These are phyloP conservation scores for Verticillium klebahnii DNA, from an alignment of 2,329 filamentous ascomycete genomes.

Conservation along the genomic window DNA sequence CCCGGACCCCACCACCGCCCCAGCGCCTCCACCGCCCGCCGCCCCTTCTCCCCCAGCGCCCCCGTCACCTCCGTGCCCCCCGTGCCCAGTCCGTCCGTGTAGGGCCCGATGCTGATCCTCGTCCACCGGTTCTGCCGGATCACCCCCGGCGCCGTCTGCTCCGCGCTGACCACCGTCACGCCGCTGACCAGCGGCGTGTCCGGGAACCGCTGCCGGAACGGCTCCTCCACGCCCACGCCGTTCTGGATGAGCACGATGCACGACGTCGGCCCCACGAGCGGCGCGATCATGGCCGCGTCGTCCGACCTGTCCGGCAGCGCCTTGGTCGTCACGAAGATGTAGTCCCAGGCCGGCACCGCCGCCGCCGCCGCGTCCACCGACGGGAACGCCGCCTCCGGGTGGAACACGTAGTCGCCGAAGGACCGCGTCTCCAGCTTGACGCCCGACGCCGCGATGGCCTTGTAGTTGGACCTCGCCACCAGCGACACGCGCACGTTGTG, in stretches of 20 bases:
- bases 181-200: slow-evolving; percentile 57
- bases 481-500: slow-evolving; percentile 59
- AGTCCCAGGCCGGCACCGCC: slow-evolving; percentile 39
- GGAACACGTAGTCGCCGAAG: slow-evolving; percentile 64
- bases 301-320: slow-evolving; percentile 60
- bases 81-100: slow-evolving; percentile 44
- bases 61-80: slow-evolving; percentile 16
- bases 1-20: slow-evolving; percentile 46
- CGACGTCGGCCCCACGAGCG: slow-evolving; percentile 49
- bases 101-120: slow-evolving; percentile 64
- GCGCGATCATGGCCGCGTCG: slow-evolving; percentile 57
- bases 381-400: slow-evolving; percentile 56
- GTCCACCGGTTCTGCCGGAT: slow-evolving; percentile 73
- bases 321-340: slow-evolving; percentile 66
- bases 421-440: slow-evolving; percentile 61
- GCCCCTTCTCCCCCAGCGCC: slow-evolving; percentile 25
- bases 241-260: slow-evolving; percentile 67
- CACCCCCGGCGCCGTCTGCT: slow-evolving; percentile 57
- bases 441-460: slow-evolving; percentile 54
- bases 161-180: slow-evolving; percentile 65
- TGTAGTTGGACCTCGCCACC: slow-evolving; percentile 71
- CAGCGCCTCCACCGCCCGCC: slow-evolving; percentile 42
- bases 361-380: slow-evolving; percentile 51
- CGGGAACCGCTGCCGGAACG: slow-evolving; percentile 60
- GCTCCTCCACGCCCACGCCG: slow-evolving; percentile 64